Conservation (phyloP, 495 filamentous ascomycete species). For the Xylaria flabelliformis region DNA sequence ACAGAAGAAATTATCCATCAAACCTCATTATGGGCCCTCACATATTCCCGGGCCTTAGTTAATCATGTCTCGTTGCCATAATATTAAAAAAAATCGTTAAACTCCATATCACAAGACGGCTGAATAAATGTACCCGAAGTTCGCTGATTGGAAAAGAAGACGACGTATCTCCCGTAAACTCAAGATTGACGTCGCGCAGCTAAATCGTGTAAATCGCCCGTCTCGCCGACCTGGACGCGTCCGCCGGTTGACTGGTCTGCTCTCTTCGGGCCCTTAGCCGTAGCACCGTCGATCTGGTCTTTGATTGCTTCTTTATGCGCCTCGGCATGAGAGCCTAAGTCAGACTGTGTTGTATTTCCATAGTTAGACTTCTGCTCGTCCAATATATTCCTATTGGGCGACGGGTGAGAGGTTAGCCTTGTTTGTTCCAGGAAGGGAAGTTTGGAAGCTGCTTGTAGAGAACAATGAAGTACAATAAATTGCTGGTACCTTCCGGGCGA, state of each 20-base stretch:
- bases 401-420: slow-evolving; percentile 3
- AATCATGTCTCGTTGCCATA: not conserved
- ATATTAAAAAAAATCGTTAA: not conserved
- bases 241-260: slow-evolving; percentile 35
- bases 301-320: slow-evolving; percentile 33
- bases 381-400: slow-evolving; percentile 30
- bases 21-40: not conserved
- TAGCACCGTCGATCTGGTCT: slow-evolving; percentile 39
- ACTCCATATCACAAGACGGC: not conserved
- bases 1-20: not conserved
- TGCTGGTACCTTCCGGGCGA: not conserved
- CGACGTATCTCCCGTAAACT: not conserved
- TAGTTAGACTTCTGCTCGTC: slow-evolving; percentile 31
- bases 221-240: slow-evolving; percentile 38
- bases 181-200: slow-evolving; percentile 34
- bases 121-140: no score
- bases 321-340: slow-evolving; percentile 30
- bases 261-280: slow-evolving; percentile 33
- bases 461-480: not conserved
- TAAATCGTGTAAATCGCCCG: slow-evolving; percentile 40
- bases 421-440: not conserved
- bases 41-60: not conserved
- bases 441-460: not conserved
- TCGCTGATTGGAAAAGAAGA: not conserved
- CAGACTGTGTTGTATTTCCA: slow-evolving; percentile 29